Conservation (phyloP, 257 asterid genomes). For the Solanum virginianum region DNA sequence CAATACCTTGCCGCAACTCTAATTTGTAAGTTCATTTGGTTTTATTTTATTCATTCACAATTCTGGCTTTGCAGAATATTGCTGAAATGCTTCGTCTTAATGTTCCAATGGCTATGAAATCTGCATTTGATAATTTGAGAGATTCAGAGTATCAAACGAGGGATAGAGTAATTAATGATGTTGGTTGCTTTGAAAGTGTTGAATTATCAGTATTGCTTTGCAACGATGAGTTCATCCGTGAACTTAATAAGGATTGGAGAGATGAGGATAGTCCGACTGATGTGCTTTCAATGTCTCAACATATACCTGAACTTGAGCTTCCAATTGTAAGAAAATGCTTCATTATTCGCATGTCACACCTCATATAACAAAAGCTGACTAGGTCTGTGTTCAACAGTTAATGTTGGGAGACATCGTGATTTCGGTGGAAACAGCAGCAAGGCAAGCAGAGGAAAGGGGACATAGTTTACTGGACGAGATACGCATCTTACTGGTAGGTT, state of each 20-base stretch:
- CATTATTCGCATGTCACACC: not conserved
- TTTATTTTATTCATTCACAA: not conserved
- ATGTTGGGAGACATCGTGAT: constrained; percentile 92
- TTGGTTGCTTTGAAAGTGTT: constrained; percentile 64
- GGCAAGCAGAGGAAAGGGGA: constrained; percentile 92
- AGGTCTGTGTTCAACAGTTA: constrained; percentile 41
- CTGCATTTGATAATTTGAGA: constrained; percentile 56
- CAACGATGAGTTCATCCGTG: constrained; percentile 69
- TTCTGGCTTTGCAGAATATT: constrained; percentile 34
- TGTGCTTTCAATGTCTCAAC: constrained; percentile 98
- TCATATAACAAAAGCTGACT: constrained; percentile 14
- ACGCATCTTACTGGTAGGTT: constrained; percentile 82
- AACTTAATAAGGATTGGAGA: constrained; percentile 94
- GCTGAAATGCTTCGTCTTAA: constrained; percentile 88
- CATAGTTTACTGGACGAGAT: constrained; percentile 90
- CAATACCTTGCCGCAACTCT: not conserved
- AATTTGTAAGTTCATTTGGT: not conserved
- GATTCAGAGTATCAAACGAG: constrained; percentile 54
- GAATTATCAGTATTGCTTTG: constrained; percentile 91
- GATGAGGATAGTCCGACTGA: constrained; percentile 90
- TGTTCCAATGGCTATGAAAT: constrained; percentile 91
- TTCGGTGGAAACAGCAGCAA: constrained; percentile 96
- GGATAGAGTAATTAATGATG: constrained; percentile 46
- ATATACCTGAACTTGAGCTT: constrained; percentile 73
- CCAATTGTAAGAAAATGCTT: constrained; percentile 56